phyloP scores from a whole-genome alignment of 306 rosid genomes.

The Cucumis cinereus region DNA sequence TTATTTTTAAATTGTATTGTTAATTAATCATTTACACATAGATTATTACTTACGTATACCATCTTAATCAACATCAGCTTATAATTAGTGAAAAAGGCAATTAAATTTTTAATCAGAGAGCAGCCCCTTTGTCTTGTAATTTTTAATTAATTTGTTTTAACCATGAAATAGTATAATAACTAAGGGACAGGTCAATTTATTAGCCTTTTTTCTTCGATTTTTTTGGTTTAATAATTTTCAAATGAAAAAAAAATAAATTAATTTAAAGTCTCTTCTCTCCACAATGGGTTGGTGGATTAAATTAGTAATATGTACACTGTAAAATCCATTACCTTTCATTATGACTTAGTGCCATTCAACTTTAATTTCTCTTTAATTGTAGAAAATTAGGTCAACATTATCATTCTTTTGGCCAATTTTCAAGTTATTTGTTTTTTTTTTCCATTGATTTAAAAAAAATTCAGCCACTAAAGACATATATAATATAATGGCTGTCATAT shows the following conservation, averaged over 20 bases:
- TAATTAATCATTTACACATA: neutral
- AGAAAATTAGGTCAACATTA: slow-evolving; percentile 3
- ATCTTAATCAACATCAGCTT: neutral
- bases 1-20: neutral
- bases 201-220: neutral
- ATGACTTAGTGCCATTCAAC: slow-evolving; percentile 3
- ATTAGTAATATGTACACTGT: slow-evolving; percentile 4
- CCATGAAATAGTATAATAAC: neutral
- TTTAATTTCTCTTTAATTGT: neutral
- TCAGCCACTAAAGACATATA: neutral
- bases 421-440: neutral
- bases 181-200: neutral
- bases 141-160: neutral
- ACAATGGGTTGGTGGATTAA: slow-evolving; percentile 5
- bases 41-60: neutral
- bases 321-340: neutral
- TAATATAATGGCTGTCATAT: neutral
- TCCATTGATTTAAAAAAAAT: neutral
- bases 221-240: neutral
- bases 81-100: neutral
- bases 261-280: neutral
- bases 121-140: neutral
- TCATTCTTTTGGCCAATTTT: neutral
- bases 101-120: neutral
- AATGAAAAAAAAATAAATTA: neutral